Conservation (phyloP, 2,329 filamentous ascomycete genomes). For the Remersonia thermophila region DNA sequence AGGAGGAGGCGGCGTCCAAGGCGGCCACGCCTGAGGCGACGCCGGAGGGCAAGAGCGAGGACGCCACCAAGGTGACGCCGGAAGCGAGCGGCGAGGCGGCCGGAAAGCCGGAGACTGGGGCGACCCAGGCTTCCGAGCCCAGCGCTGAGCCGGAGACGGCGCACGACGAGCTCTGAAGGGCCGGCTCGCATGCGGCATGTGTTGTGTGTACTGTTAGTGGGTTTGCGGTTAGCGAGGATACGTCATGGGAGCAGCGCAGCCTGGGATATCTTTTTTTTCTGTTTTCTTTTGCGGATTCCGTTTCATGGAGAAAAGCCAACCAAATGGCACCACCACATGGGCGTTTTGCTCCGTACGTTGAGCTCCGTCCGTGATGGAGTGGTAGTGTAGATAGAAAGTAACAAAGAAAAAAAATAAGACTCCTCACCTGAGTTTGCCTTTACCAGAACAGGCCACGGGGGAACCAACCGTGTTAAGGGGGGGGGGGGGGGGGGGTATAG, state of each 20-base stretch:
- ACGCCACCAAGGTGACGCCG: slow-evolving; percentile 6
- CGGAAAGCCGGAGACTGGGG: slow-evolving; percentile 1
- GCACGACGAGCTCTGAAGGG: slow-evolving; percentile 39
- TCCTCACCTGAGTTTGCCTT: too few relatives aligned
- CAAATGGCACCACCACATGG: neutral
- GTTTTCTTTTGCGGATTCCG: too few relatives aligned
- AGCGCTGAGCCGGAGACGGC: slow-evolving; percentile 24
- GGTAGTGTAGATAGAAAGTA: neutral
- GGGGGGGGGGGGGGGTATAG: too few relatives aligned
- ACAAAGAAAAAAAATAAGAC: too few relatives aligned
- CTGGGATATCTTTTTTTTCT: too few relatives aligned
- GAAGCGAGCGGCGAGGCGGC: slow-evolving; percentile 8
- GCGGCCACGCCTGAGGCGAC: slow-evolving; percentile 17
- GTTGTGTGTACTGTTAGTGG: slow-evolving; percentile 2
- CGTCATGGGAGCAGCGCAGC: slow-evolving; percentile 1
- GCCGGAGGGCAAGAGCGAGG: slow-evolving; percentile 11
- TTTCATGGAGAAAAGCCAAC: neutral
- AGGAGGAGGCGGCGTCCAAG: slow-evolving; percentile 29
- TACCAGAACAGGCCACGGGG: too few relatives aligned
- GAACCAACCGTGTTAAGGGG: too few relatives aligned
- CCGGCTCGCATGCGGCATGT: neutral
- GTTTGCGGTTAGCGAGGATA: slow-evolving; percentile 8
- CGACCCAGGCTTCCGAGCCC: slow-evolving; percentile 16
- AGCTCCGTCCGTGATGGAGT: too few relatives aligned
- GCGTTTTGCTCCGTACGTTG: too few relatives aligned